A percentile compares a stretch with the other conserved stretches of the same genome.
These are phyloP conservation scores for Lineolata rhizophorae DNA, from an alignment of 495 filamentous ascomycete species.

Conservation along the genomic window DNA sequence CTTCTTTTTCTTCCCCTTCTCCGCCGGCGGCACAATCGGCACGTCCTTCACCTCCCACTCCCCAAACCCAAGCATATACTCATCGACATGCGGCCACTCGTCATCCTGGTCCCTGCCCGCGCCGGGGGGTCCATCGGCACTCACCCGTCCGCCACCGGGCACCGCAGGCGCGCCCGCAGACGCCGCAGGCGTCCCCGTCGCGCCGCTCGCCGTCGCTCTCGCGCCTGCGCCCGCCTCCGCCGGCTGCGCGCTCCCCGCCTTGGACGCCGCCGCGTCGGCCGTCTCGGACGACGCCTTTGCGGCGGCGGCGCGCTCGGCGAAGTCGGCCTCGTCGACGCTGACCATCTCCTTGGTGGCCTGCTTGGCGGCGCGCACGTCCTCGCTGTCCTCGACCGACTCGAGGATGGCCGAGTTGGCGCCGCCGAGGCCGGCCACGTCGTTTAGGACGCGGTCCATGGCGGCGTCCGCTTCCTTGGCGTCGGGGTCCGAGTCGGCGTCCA, in stretches of 20 bases:
- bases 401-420: conserved; percentile 50
- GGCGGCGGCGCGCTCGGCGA: conserved; percentile 40
- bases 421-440: conserved; percentile 23
- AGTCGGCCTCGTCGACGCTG: conserved; percentile 74
- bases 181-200: conserved; percentile 8
- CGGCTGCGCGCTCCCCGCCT: conserved; percentile 14
- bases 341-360: conserved; percentile 73
- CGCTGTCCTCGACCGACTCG: conserved; percentile 75
- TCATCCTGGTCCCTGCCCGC: conserved; percentile 4
- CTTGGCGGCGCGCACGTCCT: conserved; percentile 74
- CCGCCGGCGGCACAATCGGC: too few relatives aligned
- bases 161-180: conserved; percentile 8
- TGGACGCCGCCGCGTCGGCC: background rate
- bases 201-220: conserved; percentile 20
- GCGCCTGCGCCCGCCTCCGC: conserved; percentile 13
- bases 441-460: conserved; percentile 75
- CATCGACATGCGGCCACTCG: conserved; percentile 36
- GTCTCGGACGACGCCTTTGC: conserved; percentile 9
- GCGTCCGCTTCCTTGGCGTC: conserved; percentile 41
- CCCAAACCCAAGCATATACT: conserved; percentile 67
- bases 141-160: conserved; percentile 23
- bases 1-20: too few relatives aligned
- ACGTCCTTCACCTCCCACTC: conserved; percentile 56
- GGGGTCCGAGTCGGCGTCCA: conserved; percentile 18
- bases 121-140: conserved; percentile 18